Percentiles rank a stretch among this genome's conserved stretches.
phyloP scores from a whole-genome alignment of 2,329 filamentous ascomycete species.

The Fusarium succisae region DNA sequence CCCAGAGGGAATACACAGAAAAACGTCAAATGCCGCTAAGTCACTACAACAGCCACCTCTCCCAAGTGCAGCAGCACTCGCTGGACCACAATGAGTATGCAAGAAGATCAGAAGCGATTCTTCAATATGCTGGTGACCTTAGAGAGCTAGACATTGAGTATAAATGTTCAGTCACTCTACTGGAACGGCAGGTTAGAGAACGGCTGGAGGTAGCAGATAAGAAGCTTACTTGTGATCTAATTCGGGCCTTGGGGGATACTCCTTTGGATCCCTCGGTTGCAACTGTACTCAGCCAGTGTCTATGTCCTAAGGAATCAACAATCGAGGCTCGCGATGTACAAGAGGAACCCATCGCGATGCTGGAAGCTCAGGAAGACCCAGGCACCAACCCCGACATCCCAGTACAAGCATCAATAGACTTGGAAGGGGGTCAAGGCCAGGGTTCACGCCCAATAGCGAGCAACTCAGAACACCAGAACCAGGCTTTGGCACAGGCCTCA shows the following conservation, averaged over 20 bases:
- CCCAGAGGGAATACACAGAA: rapidly evolving
- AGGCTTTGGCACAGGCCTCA: not conserved
- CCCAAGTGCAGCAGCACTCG: not conserved
- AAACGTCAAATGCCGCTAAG: not conserved
- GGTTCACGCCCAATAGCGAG: rapidly evolving
- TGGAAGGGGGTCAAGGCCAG: rapidly evolving
- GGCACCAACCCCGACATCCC: rapidly evolving
- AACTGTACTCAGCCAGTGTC: not conserved
- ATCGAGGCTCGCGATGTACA: rapidly evolving
- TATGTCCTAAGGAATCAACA: rapidly evolving
- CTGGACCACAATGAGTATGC: rapidly evolving
- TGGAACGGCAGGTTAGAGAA: not conserved
- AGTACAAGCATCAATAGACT: rapidly evolving
- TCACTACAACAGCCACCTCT: not conserved
- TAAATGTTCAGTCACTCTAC: not conserved
- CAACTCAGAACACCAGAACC: rapidly evolving
- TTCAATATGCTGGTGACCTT: not conserved
- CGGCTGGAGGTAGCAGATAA: rapidly evolving
- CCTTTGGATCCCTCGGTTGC: not conserved
- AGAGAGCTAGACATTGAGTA: not conserved
- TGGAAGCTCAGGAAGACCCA: rapidly evolving
- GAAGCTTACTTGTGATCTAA: not conserved
- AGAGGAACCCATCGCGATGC: rapidly evolving
- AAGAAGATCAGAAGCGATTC: rapidly evolving
- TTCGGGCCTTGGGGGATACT: not conserved